A percentile compares a stretch with the other conserved stretches of the same genome.
Conservation (phyloP, 345 rosid species). For the Turritis glabra region DNA sequence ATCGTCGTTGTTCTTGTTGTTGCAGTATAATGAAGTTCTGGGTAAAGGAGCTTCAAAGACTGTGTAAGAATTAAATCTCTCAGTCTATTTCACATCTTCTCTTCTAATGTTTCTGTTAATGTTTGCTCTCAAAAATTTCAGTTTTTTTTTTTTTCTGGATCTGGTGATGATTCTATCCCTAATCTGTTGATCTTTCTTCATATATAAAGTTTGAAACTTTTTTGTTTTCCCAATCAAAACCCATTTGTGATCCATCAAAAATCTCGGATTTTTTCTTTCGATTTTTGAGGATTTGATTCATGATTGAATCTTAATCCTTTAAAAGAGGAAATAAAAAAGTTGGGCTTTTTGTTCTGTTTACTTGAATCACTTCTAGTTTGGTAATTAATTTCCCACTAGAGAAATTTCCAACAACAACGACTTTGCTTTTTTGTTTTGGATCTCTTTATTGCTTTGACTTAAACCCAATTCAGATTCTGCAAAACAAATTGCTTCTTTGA, state of each 20-base stretch:
- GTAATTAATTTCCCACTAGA: conserved; percentile 3
- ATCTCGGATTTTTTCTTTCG: background rate
- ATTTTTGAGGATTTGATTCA: background rate
- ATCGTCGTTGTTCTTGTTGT: conserved; percentile 17
- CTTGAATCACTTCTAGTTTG: conserved; percentile 24
- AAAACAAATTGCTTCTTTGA: background rate
- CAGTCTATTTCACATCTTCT: background rate
- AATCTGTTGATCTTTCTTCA: background rate
- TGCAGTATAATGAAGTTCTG: conserved; percentile 92
- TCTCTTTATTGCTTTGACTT: conserved; percentile 27
- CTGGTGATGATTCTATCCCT: conserved; percentile 20
- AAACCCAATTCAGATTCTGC: conserved; percentile 3
- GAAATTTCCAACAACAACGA: background rate
- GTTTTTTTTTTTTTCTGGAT: conserved; percentile 16
- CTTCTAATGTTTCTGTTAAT: conserved; percentile 2
- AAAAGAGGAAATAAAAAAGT: background rate
- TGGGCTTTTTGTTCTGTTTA: background rate
- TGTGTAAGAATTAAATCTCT: conserved; percentile 59
- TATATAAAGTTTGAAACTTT: conserved; percentile 27
- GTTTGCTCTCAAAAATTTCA: background rate
- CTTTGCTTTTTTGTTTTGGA: conserved; percentile 18
- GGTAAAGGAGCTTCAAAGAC: conserved; percentile 99
- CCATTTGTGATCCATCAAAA: conserved; percentile 16
- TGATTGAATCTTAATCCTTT: background rate
- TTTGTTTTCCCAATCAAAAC: conserved; percentile 6